Evolutionary conservation across 768 basidiomycete genomes (phyloP).

Genomic region (Mrakia gelida): DNA sequence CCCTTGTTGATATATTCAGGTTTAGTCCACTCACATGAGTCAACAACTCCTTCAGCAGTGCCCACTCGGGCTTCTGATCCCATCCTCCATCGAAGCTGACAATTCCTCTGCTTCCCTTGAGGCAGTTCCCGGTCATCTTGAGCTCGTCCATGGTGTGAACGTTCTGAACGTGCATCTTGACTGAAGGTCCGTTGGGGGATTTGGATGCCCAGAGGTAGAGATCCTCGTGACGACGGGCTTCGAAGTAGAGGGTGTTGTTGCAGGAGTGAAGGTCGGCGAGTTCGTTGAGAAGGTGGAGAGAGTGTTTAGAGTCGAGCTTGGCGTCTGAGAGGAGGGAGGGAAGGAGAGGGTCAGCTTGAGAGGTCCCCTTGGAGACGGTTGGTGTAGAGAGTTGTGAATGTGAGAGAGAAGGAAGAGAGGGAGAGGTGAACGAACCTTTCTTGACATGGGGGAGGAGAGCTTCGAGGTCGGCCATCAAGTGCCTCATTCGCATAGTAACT

Average conservation of each 20-base stretch:
- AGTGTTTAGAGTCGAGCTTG: constrained; percentile 94
- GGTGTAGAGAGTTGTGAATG: not conserved
- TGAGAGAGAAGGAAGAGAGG: not conserved
- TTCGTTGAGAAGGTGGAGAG: constrained; percentile 86
- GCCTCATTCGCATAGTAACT: constrained; percentile 91
- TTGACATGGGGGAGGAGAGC: constrained; percentile 87
- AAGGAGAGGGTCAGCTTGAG: not conserved
- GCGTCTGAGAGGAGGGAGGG: constrained; percentile 59
- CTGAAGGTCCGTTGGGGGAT: constrained; percentile 93
- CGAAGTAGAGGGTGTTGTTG: constrained; percentile 95
- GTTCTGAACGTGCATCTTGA: constrained; percentile 97
- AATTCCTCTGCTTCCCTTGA: constrained; percentile 89
- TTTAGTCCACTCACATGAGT: constrained; percentile 63
- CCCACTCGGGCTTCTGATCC: constrained; percentile 78
- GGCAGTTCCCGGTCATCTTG: constrained; percentile 98
- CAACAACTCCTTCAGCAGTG: constrained; percentile 86
- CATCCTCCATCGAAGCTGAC: constrained; percentile 84
- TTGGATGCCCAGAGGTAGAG: constrained; percentile 95
- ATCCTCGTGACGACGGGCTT: constrained; percentile 91
- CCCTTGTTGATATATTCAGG: not conserved
- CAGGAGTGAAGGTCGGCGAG: constrained; percentile 96
- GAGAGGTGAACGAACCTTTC: constrained; percentile 62
- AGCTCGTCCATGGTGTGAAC: constrained; percentile 99
- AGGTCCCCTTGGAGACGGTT: not conserved
- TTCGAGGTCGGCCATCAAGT: constrained; percentile 92